Evolutionary conservation across 495 filamentous ascomycete genomes (phyloP).

Genomic region (Hypoxylon intermedium): DNA sequence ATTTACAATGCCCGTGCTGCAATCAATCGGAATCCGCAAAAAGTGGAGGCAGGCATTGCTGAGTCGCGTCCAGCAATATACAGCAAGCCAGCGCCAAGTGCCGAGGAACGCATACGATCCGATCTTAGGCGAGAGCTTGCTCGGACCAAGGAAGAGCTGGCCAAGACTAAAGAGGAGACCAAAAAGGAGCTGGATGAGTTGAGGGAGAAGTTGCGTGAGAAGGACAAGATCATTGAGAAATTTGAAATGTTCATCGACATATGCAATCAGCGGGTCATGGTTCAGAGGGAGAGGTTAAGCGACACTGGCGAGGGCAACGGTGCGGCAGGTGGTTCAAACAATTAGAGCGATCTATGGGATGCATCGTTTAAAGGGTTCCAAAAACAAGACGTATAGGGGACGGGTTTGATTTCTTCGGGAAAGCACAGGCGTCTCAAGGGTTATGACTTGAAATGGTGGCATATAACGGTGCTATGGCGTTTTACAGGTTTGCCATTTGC

Average conservation of each 20-base stretch:
- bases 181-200: slow-evolving; percentile 59
- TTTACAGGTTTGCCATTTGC: slow-evolving; percentile 26
- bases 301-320: slow-evolving; percentile 34
- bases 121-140: slow-evolving; percentile 61
- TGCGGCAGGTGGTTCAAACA: slow-evolving; percentile 31
- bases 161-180: slow-evolving; percentile 53
- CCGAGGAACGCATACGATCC: slow-evolving; percentile 62
- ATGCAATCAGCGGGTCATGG: slow-evolving; percentile 64
- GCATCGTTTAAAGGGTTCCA: slow-evolving; percentile 27
- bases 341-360: slow-evolving; percentile 19
- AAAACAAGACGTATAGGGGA: slow-evolving; percentile 25
- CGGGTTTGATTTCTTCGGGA: slow-evolving; percentile 27
- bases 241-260: slow-evolving; percentile 69
- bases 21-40: slow-evolving; percentile 64
- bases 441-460: slow-evolving; percentile 30
- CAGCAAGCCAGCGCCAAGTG: slow-evolving; percentile 61
- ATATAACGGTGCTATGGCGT: slow-evolving; percentile 34
- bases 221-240: slow-evolving; percentile 61
- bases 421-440: slow-evolving; percentile 38
- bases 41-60: slow-evolving; percentile 57
- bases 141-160: slow-evolving; percentile 55
- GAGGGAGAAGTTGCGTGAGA: slow-evolving; percentile 55
- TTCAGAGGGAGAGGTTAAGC: slow-evolving; percentile 53
- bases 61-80: slow-evolving; percentile 63
- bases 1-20: slow-evolving; percentile 66